These are phyloP conservation scores for Fusarium falciforme DNA, from an alignment of 2,329 filamentous ascomycete genomes.

Conservation along the genomic window DNA sequence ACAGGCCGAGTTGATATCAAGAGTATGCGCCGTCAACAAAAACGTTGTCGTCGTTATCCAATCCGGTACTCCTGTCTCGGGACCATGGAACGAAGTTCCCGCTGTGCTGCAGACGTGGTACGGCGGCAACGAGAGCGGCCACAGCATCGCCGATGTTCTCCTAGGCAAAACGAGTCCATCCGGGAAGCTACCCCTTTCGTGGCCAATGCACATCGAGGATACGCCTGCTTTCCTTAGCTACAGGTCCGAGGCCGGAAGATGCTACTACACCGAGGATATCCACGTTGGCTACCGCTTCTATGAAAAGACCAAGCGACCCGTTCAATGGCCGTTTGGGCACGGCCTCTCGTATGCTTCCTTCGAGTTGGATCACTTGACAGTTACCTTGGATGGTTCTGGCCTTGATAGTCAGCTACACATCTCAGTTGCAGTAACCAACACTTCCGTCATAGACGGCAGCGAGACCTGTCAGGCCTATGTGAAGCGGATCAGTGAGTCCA, in stretches of 20 bases:
- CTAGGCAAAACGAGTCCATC: constrained; percentile 80
- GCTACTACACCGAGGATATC: constrained; percentile 82
- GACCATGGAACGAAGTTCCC: constrained; percentile 73
- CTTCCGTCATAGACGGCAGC: constrained; percentile 15
- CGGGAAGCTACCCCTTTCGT: constrained; percentile 79
- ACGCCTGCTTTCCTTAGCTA: constrained; percentile 84
- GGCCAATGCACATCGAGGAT: constrained; percentile 75
- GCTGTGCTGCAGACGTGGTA: constrained; percentile 84
- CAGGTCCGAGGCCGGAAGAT: constrained; percentile 74
- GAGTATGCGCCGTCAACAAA: constrained; percentile 73
- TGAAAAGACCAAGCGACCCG: constrained; percentile 77
- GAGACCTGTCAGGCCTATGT: constrained; percentile 52
- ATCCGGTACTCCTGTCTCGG: constrained; percentile 78
- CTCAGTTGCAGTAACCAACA: constrained; percentile 69
- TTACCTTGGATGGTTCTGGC: constrained; percentile 44
- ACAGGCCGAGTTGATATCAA: constrained; percentile 75
- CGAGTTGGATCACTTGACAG: constrained; percentile 58
- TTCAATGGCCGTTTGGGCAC: constrained; percentile 72
- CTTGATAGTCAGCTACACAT: constrained; percentile 50
- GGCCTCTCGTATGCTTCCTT: constrained; percentile 84
- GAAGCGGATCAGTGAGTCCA: constrained; percentile 67
- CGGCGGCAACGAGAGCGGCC: constrained; percentile 87
- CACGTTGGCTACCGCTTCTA: constrained; percentile 87
- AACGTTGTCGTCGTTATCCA: constrained; percentile 81
- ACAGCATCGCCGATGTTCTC: constrained; percentile 83